Evolutionary conservation across 2,329 filamentous ascomycete species (phyloP), one percentile per base, ranked within the genome.

Genomic region (Sclerotinia minor): DNA sequence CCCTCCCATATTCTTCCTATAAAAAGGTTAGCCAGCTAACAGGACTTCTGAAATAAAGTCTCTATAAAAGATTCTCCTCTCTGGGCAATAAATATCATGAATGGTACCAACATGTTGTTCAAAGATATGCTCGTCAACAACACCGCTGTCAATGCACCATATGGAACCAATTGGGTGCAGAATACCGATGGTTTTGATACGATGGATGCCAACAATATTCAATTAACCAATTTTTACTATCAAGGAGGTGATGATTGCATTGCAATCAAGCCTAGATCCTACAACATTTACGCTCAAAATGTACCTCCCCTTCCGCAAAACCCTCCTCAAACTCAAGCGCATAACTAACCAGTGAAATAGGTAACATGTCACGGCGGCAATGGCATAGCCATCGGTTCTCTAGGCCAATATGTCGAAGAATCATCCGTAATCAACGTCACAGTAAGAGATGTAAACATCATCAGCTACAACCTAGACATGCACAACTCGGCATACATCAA

Each of bases 151-250:
- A 75, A 81, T 63, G 83, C 82, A 5, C 83, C 83, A 0, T 81
- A 78, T n/a, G 83, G 83, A 2, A 73, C 72, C 6, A 86, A 85
- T 67, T 64, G 83, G 83, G 83, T 85, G 1, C 83, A 85, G 73
- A 86, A 86, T 70, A 85, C 83, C 0, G 84, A 85, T 73, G 84
- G 83, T 3, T 85, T 85, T 69, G 80, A 86, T 70, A 86, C 84
- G 0, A 85, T 86, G 83, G 84, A 86, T 70, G 79, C 79, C 1
- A 71, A 77, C 11, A 84, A 86, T 69, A 77, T 86, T 58, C 76
- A 75, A 8, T 78, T 86, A 6, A 81, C 77, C 5, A 83, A 84
- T 68, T 81, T 86, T 64, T 76, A 79, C 7, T 86, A 84, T 71
- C 83, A 85, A 76, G 84, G 84, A 13, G 83, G 84, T 54, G 84